These are phyloP conservation scores for Erythrophleum ivorense DNA, from an alignment of 331 rosid genomes.

Conservation along the genomic window DNA sequence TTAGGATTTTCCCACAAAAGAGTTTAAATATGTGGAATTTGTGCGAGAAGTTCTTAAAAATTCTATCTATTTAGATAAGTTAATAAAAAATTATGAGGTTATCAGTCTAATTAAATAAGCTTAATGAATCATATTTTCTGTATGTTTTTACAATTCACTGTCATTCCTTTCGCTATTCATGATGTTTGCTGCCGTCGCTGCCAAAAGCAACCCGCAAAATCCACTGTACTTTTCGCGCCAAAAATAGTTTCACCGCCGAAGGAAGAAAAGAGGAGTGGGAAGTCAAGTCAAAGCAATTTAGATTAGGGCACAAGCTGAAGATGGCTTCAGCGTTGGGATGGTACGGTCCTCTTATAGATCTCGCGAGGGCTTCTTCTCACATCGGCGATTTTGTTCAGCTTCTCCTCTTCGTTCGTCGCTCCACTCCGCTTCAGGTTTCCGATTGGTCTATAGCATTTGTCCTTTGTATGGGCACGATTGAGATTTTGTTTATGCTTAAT, in stretches of 20 bases:
- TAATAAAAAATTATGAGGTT: too few relatives aligned
- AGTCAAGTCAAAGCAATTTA: background rate
- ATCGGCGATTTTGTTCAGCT: conserved; percentile 78
- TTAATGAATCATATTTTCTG: too few relatives aligned
- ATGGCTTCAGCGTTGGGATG: conserved; percentile 77
- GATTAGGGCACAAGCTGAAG: conserved; percentile 1
- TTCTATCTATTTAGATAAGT: too few relatives aligned
- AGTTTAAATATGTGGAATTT: too few relatives aligned
- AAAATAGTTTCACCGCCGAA: background rate
- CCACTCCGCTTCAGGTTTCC: conserved; percentile 66
- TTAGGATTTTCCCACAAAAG: too few relatives aligned
- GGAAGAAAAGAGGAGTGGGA: background rate
- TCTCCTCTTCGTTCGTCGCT: conserved; percentile 78
- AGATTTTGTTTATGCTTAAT: background rate
- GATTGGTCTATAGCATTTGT: background rate
- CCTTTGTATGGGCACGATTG: background rate
- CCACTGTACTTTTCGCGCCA: background rate
- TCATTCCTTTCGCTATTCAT: too few relatives aligned
- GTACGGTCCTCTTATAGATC: conserved; percentile 90
- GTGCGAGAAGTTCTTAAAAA: too few relatives aligned
- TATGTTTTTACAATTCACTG: too few relatives aligned
- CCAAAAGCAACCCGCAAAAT: background rate
- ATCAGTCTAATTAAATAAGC: background rate
- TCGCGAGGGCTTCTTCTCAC: conserved; percentile 60
- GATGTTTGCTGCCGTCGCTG: too few relatives aligned